Percentiles rank a stretch among this genome's conserved stretches.
Conservation (phyloP, 2,329 filamentous ascomycete species). For the Graphilbum ipis-grandicollis region DNA sequence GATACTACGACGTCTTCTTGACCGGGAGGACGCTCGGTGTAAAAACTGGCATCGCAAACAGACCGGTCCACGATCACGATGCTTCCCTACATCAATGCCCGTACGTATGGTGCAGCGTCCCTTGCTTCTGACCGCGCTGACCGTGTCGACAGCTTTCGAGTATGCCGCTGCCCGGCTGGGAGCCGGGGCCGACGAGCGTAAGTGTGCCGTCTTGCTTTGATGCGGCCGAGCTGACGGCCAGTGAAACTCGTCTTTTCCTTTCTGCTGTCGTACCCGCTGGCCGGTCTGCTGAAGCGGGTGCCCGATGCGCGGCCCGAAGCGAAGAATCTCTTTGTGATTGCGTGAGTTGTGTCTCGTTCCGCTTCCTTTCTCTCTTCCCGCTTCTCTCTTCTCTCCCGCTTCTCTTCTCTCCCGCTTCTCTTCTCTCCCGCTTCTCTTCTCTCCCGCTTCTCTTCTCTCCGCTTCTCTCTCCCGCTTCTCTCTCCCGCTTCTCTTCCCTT, state of each 20-base stretch:
- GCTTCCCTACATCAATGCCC: slow-evolving; percentile 14
- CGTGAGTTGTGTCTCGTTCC: slow-evolving; percentile 25
- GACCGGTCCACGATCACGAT: slow-evolving; percentile 6
- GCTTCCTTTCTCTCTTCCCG: background rate
- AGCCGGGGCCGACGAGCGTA: slow-evolving; percentile 28
- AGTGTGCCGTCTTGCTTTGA: slow-evolving; percentile 6
- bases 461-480: background rate
- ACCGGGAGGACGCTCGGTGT: too few species aligned
- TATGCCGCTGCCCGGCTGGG: slow-evolving; percentile 23
- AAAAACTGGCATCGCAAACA: too few species aligned
- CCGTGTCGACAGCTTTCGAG: slow-evolving; percentile 21
- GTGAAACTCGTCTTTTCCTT: slow-evolving; percentile 90
- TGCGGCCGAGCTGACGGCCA: slow-evolving; percentile 17
- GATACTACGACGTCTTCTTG: too few species aligned
- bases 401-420: background rate
- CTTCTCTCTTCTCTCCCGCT: background rate
- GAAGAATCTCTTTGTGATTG: slow-evolving; percentile 79
- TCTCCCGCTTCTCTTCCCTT: too few species aligned
- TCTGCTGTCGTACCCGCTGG: slow-evolving; percentile 80
- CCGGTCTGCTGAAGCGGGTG: slow-evolving; percentile 73
- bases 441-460: background rate
- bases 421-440: background rate
- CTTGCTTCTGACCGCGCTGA: too few species aligned
- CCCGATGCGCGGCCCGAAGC: slow-evolving; percentile 67
- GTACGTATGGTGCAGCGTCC: too few species aligned